Evolutionary conservation across 805 yeast genomes (phyloP), one percentile per base, ranked within the genome.

Genomic region (Debaryomyces prosopidis): DNA sequence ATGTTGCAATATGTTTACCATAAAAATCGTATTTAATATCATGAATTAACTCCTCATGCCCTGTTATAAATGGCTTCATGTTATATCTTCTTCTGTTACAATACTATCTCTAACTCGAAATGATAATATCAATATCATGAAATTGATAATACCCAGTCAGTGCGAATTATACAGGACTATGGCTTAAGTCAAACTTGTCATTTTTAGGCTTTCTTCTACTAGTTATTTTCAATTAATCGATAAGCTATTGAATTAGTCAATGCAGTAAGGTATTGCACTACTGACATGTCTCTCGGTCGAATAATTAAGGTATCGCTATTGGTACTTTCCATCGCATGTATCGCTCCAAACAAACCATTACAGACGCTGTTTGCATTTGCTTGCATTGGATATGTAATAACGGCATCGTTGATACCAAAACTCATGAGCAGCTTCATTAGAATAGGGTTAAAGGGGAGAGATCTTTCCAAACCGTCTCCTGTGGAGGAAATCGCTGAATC

Each of bases 21-120:
- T 92, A 92, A 66, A 86, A 92, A 65, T 94, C 96, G 65, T 91
- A 94, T 16, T 89, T 84, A 18, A 91, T 82, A 58, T 91, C 97
- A 54, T 91, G 95, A 37, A 92, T 82, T 44, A 92, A 76, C 63
- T 94, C 99, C 57, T 89, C 96, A 63, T 94, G 98, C 30, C 95
- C 95, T 0, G 97, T 87, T 12, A 84, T 76, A 55, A 92, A 85
- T 3, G 96, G 89, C 57, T 82, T 83, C 76, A 73, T 62, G 3
- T 10, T 28, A 26, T 10, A 15, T 26, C 16, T 14, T 30, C 11
- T 23, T 19, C 17, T 32, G 11, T 30, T n/a, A 30, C 16, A 11
- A n/a, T n/a, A 30, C 8, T 14, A 30, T 30, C 33, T 3, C 8
- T 30, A n/a, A 30, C 8, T 8, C 33, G 5, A 30, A n/a, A 3